Evolutionary conservation across 805 yeast species (phyloP), one percentile per base, ranked within the genome.

Genomic region (Komagataella ulmi): DNA sequence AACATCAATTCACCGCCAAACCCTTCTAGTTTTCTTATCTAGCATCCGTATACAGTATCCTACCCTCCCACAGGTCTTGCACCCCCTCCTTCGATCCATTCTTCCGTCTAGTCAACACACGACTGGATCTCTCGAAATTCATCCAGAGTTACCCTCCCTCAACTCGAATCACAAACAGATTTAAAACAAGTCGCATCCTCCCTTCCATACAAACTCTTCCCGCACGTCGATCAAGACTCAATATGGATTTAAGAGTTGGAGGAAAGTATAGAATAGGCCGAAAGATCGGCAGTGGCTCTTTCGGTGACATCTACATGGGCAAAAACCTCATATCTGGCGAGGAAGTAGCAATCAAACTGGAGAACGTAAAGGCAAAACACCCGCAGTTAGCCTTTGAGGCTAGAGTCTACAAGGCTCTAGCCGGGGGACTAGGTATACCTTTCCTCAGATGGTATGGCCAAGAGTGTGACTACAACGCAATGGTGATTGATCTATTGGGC

Each of bases 341-440:
- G 67, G 97, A 91, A 67, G 97, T 93, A 51, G 99, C 98, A 58
- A 91, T 91, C 73, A 91, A 91, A 67, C 74, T 91, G 56, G 99
- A 91, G 65, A 83, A 86, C 56, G 80, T 86, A 51, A 76, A 84
- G 53, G 96, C 98, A 2, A 87, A 88, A 63, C 98, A 93, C 65
- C 98, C 99, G 1, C 99, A 91, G 70, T 76, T 91, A 58, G 97
- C 91, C 63, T 93, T 91, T 65, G 99, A 91, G 68, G 96, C 97
- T 14, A 82, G 95, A 59, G 98, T 93, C 23, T 91, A 91, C 72
- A 88, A 86, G 64, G 90, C 96, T 2, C 72, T 91, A 51, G 83
- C 95, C 57, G 99, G 98, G 44, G 98, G 98, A 36, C 91, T 91
- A 44, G 98, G 99, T 36, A 89, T 91, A 53, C 98, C 99, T 3